These are phyloP conservation scores for Petunia hybrid DNA, from an alignment of 305 asterid genomes.

Conservation along the genomic window DNA sequence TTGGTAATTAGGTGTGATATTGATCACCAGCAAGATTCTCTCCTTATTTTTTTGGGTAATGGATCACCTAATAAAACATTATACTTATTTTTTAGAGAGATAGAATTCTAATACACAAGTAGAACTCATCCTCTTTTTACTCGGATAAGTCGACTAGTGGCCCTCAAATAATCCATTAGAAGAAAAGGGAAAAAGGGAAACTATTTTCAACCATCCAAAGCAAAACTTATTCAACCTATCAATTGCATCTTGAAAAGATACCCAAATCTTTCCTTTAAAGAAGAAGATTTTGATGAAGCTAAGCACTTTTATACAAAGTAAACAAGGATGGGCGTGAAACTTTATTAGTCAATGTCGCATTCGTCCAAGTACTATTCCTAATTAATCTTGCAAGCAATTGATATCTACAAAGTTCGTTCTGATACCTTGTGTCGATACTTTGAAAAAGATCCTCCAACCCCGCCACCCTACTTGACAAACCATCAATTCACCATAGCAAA, in stretches of 20 bases:
- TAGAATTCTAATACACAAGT: no score
- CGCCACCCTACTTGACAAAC: neutral
- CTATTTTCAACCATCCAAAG: conserved; percentile 13
- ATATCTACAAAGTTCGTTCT: neutral
- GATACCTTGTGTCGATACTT: neutral
- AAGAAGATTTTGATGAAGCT: neutral
- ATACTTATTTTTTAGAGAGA: no score
- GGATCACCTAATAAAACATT: no score
- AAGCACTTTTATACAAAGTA: neutral
- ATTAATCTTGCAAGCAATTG: neutral
- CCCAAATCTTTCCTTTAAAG: conserved; percentile 6
- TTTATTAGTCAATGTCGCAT: conserved; percentile 10
- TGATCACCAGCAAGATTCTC: no score
- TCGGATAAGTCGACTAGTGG: no score
- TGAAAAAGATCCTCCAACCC: neutral
- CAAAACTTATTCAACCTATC: neutral
- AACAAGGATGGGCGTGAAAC: neutral
- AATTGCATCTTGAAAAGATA: conserved; percentile 23
- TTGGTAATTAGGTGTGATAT: no score
- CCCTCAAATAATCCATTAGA: neutral
- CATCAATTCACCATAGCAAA: no score
- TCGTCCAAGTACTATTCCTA: no score
- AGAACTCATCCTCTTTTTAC: no score
- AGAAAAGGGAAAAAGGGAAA: neutral
- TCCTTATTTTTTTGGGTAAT: no score